phyloP scores from a whole-genome alignment of 768 basidiomycete genomes.

The Termitomyces sp. region DNA sequence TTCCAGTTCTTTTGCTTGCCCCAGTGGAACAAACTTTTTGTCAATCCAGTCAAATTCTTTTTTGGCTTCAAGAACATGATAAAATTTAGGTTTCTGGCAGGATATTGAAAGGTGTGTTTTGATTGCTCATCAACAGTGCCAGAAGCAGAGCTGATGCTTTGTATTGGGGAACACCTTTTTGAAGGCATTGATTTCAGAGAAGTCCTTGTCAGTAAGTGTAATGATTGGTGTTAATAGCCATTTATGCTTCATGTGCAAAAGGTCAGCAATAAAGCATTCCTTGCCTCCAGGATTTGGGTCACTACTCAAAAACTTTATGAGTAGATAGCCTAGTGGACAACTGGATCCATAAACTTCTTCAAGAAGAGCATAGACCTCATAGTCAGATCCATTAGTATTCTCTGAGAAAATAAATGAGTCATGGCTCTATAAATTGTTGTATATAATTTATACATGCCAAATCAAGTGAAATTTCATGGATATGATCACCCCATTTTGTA shows the following conservation, averaged over 20 bases:
- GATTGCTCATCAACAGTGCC: too few relatives aligned
- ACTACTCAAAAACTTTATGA: neutral
- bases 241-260: neutral
- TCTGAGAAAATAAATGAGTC: neutral
- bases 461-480: neutral
- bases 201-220: conserved; percentile 1
- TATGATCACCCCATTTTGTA: neutral
- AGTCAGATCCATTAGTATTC: neutral
- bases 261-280: neutral
- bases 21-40: too few relatives aligned
- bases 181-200: neutral
- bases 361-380: neutral
- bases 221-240: neutral
- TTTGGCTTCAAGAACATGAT: too few relatives aligned
- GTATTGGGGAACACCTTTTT: neutral
- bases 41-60: too few relatives aligned
- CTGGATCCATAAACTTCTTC: neutral
- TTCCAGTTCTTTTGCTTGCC: too few relatives aligned
- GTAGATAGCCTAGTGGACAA: too few relatives aligned
- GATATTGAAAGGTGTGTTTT: too few relatives aligned
- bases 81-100: too few relatives aligned
- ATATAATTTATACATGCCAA: neutral
- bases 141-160: too few relatives aligned
- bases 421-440: too few relatives aligned
- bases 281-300: neutral